Base-by-base conservation (phyloP, 129 eudicot species). In the Flaveria brownii region DNA sequence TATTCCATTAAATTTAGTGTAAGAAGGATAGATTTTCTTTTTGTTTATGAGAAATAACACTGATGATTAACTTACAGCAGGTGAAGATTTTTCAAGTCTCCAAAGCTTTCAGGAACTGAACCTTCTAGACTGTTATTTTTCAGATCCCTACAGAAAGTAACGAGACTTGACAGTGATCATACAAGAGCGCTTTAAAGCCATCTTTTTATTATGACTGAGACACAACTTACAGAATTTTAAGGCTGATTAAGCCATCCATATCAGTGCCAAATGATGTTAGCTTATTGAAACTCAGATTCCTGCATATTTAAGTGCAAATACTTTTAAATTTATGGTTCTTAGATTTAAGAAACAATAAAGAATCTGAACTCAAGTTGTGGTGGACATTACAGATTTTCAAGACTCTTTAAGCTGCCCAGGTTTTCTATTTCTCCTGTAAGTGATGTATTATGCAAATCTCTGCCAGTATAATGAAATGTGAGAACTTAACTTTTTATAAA, bases 391-490 rank as follows among this genome's bases (percentile, higher is more conserved):
- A 93, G 80, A 76, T 87, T 81, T 72, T 88, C 90, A 74, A 93
- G 96, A 76, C 77, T 89, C 68, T 82, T 85, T 78, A 93, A 83
- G 84, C 98, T 81, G 25, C 90, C 96, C 81, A 93, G 73, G 85
- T 88, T 90, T 78, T 88, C 87, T 82, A 90, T 87, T 77, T 91
- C 93, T 74, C 97, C 98, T 17, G 84, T 74, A 54, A 93, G 89
- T 66, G 98, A 93, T 47, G 97, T 80, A 81, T 93, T 93, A 85
- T 88, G 97, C 87, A 93, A 74, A 81, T 93, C 97, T 71, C 98
- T 93, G 85, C 75, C 33, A 83, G 18, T 42, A 76, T 46, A 59
- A 65, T 10, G 33, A 67, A 64, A 75, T 17, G 43, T 70, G 54
- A 82, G 23, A 43, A n/a, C 26, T 66, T 72, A 62, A 20, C 65